Conservation (phyloP, 148 eudicot genomes). For the Tetragonia tetragonoides region DNA sequence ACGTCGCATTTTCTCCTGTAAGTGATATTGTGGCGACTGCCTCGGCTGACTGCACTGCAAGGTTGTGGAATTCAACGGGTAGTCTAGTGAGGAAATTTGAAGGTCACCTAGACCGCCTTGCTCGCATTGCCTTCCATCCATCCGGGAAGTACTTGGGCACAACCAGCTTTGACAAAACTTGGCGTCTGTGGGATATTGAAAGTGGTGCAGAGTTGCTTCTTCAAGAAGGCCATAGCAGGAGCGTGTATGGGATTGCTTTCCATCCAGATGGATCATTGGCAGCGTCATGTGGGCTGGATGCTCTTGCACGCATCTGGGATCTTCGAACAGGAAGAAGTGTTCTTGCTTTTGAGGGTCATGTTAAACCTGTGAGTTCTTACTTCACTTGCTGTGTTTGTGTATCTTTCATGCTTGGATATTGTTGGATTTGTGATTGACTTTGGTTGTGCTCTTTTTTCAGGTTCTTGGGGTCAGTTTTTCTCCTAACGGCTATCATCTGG, state of each 20-base stretch:
- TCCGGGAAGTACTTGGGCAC: slow-evolving; percentile 92
- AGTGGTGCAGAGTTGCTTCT: slow-evolving; percentile 84
- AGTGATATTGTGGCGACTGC: slow-evolving; percentile 69
- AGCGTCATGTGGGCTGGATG: slow-evolving; percentile 86
- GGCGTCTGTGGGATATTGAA: slow-evolving; percentile 94
- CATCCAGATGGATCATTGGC: slow-evolving; percentile 94
- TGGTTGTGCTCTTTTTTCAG: slow-evolving; percentile 37
- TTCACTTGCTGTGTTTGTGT: background rate
- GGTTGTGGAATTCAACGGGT: slow-evolving; percentile 69
- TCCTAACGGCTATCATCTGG: slow-evolving; percentile 91
- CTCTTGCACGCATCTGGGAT: slow-evolving; percentile 97
- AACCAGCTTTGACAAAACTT: slow-evolving; percentile 91
- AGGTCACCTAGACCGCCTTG: slow-evolving; percentile 93
- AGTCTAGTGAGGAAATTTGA: slow-evolving; percentile 54
- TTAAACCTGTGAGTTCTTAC: slow-evolving; percentile 69
- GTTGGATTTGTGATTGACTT: background rate
- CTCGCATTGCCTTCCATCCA: slow-evolving; percentile 88
- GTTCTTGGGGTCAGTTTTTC: slow-evolving; percentile 77
- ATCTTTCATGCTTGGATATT: background rate
- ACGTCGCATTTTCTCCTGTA: slow-evolving; percentile 77
- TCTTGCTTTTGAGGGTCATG: slow-evolving; percentile 93
- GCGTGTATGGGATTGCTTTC: slow-evolving; percentile 77
- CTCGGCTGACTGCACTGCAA: slow-evolving; percentile 91
- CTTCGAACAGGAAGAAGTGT: slow-evolving; percentile 89
- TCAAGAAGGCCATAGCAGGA: slow-evolving; percentile 97